A percentile compares a stretch with the other conserved stretches of the same genome.
phyloP scores from a whole-genome alignment of 306 rosid genomes.

The Gastrolobium villosum region DNA sequence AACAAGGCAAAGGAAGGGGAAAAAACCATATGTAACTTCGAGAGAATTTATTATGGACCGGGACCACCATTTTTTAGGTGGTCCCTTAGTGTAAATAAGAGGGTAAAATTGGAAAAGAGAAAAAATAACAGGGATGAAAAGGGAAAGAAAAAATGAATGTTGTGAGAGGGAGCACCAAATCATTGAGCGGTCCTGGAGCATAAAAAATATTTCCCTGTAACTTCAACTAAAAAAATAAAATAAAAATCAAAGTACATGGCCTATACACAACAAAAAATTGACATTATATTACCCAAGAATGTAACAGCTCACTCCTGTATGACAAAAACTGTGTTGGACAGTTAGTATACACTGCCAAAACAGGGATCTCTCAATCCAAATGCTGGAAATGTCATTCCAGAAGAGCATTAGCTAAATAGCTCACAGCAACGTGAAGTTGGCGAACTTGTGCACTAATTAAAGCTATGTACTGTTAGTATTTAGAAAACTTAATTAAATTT shows the following conservation, averaged over 20 bases:
- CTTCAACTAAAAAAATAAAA: background rate
- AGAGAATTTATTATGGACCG: too few species aligned
- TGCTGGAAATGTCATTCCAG: background rate
- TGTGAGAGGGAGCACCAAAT: too few species aligned
- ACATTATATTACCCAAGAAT: too few species aligned
- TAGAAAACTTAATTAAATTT: background rate
- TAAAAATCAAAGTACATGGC: too few species aligned
- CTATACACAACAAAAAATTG: too few species aligned
- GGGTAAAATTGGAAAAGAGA: too few species aligned
- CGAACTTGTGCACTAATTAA: background rate
- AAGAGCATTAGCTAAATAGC: conserved; percentile 21
- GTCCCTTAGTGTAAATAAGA: too few species aligned
- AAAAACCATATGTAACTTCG: background rate
- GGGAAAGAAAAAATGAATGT: too few species aligned
- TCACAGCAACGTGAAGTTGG: background rate
- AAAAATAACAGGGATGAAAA: too few species aligned
- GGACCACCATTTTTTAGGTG: too few species aligned
- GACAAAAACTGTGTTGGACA: background rate
- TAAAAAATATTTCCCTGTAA: too few species aligned
- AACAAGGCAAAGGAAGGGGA: background rate
- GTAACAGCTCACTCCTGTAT: background rate
- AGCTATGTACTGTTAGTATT: background rate
- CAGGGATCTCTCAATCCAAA: background rate
- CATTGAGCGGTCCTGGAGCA: too few species aligned
- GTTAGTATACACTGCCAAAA: background rate